phyloP scores from a whole-genome alignment of 2,329 filamentous ascomycete genomes.

The Aspergillus melleus region DNA sequence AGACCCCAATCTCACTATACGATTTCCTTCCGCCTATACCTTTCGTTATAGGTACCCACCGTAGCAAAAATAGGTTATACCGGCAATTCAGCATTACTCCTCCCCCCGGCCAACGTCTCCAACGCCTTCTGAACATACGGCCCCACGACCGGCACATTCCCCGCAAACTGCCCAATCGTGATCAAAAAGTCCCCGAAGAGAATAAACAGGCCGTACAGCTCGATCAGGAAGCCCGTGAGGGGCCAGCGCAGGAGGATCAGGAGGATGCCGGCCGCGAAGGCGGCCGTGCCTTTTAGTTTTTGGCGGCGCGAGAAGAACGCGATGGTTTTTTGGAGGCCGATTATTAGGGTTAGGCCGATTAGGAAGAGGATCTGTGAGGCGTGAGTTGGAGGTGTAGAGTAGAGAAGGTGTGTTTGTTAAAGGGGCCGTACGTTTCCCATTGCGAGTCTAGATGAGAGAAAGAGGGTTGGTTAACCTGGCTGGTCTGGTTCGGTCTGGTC shows the following conservation, averaged over 20 bases:
- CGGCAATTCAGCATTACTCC: slow-evolving; percentile 70
- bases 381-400: slow-evolving; percentile 1
- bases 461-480: slow-evolving; percentile 6
- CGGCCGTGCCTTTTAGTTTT: slow-evolving; percentile 86
- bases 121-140: slow-evolving; percentile 77
- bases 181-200: slow-evolving; percentile 96
- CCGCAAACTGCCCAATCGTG: slow-evolving; percentile 84
- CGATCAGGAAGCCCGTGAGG: slow-evolving; percentile 83
- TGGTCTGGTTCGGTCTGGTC: background rate
- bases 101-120: slow-evolving; percentile 68
- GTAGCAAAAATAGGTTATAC: slow-evolving; percentile 22
- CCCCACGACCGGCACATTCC: slow-evolving; percentile 80
- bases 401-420: background rate
- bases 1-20: background rate
- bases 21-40: background rate
- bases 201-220: slow-evolving; percentile 88
- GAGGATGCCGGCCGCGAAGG: slow-evolving; percentile 78
- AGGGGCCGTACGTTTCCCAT: slow-evolving; percentile 80
- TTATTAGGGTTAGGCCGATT: slow-evolving; percentile 92
- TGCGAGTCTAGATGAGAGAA: slow-evolving; percentile 64
- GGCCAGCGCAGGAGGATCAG: slow-evolving; percentile 91
- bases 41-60: background rate
- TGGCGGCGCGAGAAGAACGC: slow-evolving; percentile 92
- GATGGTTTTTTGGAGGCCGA: slow-evolving; percentile 86
- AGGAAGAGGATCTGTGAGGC: slow-evolving; percentile 83